These are phyloP conservation scores for Lizanozyma gosingica DNA, from an alignment of 1,139 yeast genomes.

Conservation along the genomic window DNA sequence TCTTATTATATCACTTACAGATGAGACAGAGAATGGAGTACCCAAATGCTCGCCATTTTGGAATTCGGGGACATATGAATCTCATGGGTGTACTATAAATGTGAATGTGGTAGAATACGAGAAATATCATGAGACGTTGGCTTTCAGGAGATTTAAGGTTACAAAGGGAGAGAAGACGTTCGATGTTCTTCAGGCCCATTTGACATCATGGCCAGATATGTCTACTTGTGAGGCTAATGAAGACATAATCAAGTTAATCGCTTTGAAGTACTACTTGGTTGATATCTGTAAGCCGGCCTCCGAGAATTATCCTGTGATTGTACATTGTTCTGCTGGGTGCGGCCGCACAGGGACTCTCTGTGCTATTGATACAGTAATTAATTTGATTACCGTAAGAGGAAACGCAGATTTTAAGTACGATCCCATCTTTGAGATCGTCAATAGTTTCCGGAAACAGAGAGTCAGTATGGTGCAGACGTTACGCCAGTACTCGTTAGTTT, in stretches of 20 bases:
- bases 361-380: constrained; percentile 58
- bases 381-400: constrained; percentile 22
- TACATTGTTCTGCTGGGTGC: constrained; percentile 90
- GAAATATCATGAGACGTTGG: constrained; percentile 5
- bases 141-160: constrained; percentile 28
- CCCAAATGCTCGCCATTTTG: constrained; percentile 50
- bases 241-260: constrained; percentile 8
- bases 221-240: constrained; percentile 18
- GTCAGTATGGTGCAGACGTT: constrained; percentile 79
- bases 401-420: constrained; percentile 19
- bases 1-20: constrained; percentile 40
- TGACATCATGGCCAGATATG: constrained; percentile 48
- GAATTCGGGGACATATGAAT: constrained; percentile 36
- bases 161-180: constrained; percentile 14
- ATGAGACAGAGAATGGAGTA: constrained; percentile 44
- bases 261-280: constrained; percentile 8
- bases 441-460: constrained; percentile 61
- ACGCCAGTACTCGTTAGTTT: constrained; percentile 65
- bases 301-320: constrained; percentile 39
- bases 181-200: constrained; percentile 38
- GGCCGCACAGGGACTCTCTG: constrained; percentile 88
- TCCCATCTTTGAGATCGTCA: constrained; percentile 40
- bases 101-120: constrained; percentile 19
- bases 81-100: constrained; percentile 24
- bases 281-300: constrained; percentile 7